Conservation (phyloP, 306 rosid species). For the Vicia villosa region DNA sequence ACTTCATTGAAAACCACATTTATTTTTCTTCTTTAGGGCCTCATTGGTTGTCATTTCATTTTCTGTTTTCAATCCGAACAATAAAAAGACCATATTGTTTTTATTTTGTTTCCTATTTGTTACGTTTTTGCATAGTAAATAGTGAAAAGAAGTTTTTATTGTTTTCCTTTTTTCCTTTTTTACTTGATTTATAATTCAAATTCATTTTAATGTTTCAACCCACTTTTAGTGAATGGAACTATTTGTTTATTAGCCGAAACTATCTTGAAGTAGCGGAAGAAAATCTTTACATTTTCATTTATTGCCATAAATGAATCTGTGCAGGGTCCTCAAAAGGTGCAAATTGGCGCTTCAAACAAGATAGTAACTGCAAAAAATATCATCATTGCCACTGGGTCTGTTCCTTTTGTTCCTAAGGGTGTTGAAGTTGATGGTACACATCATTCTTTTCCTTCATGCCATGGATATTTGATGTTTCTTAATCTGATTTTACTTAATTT, state of each 20-base stretch:
- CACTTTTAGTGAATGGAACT: conserved; percentile 23
- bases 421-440: conserved; percentile 89
- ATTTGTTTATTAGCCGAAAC: conserved; percentile 5
- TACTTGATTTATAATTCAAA: background rate
- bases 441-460: conserved; percentile 29
- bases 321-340: conserved; percentile 92
- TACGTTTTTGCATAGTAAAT: background rate
- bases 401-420: conserved; percentile 97
- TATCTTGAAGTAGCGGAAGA: conserved; percentile 26
- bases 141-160: background rate
- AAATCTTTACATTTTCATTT: conserved; percentile 26
- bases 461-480: conserved; percentile 30
- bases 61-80: background rate
- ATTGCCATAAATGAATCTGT: conserved; percentile 23
- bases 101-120: background rate
- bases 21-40: background rate
- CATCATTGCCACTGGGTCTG: conserved; percentile 96
- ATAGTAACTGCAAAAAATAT: conserved; percentile 82
- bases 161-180: background rate
- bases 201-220: background rate
- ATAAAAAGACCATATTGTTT: background rate
- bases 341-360: conserved; percentile 80
- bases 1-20: background rate
- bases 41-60: background rate
- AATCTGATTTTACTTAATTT: conserved; percentile 27